Evolutionary conservation across 345 rosid genomes (phyloP).

Genomic region (Eucalyptus cloeziana): DNA sequence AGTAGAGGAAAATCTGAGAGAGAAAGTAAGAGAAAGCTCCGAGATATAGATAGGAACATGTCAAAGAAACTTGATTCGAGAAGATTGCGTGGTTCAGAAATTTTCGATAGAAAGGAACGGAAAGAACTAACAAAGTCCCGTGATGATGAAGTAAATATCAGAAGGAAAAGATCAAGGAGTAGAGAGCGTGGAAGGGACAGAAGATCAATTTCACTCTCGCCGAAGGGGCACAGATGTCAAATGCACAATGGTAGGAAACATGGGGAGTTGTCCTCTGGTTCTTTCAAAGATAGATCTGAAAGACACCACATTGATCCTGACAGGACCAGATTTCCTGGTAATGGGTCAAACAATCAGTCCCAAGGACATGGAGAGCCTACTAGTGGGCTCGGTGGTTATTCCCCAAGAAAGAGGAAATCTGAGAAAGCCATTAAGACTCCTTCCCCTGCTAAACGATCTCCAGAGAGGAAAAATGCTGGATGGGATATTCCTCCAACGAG

Average conservation of each 20-base stretch:
- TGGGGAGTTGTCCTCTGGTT: constrained; percentile 19
- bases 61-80: constrained; percentile 31
- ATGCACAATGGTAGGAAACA: constrained; percentile 28
- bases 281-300: constrained; percentile 32
- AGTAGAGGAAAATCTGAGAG: constrained; percentile 25
- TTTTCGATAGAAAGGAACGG: constrained; percentile 30
- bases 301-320: constrained; percentile 32
- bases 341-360: constrained; percentile 39
- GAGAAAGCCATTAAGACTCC: constrained; percentile 51
- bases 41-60: constrained; percentile 17
- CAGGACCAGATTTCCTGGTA: constrained; percentile 16
- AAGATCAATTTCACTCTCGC: constrained; percentile 48
- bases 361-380: constrained; percentile 33
- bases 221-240: constrained; percentile 27
- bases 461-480: constrained; percentile 64
- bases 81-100: constrained; percentile 27
- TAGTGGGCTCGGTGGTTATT: constrained; percentile 91
- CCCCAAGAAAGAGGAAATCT: constrained; percentile 81
- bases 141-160: constrained; percentile 28
- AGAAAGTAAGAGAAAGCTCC: constrained; percentile 39
- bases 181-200: constrained; percentile 36
- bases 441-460: constrained; percentile 51
- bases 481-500: constrained; percentile 69
- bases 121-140: constrained; percentile 42
- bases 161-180: constrained; percentile 67